Percentiles rank a stretch among this genome's conserved stretches.
Conservation (phyloP, 148 eudicot species). For the Arbutus unedo region DNA sequence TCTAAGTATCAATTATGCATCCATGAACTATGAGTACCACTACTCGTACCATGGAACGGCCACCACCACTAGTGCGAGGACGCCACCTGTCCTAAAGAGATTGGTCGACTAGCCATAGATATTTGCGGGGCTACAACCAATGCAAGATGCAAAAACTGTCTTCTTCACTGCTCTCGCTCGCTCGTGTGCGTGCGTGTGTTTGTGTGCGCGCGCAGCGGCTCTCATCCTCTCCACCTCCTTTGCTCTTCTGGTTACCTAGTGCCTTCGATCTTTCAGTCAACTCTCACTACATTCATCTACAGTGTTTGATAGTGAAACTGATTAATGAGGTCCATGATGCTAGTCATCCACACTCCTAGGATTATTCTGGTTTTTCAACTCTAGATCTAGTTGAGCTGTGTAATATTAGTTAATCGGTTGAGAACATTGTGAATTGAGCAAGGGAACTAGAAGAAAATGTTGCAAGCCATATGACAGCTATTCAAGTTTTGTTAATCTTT, state of each 20-base stretch:
- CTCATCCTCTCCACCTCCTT: too few species aligned
- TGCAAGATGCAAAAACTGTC: not conserved
- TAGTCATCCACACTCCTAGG: not conserved
- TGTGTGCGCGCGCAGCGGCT: too few species aligned
- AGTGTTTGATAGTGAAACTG: not conserved
- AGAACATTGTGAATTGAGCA: not conserved
- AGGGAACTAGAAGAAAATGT: not conserved
- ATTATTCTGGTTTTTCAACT: not conserved
- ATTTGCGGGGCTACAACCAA: not conserved
- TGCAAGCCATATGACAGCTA: not conserved
- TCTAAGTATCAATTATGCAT: not conserved
- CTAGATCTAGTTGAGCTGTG: not conserved
- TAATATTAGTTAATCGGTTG: not conserved
- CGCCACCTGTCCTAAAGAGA: not conserved
- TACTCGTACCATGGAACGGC: not conserved
- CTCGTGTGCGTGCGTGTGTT: too few species aligned
- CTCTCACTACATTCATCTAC: not conserved
- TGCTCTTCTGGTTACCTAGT: not conserved
- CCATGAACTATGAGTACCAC: not conserved
- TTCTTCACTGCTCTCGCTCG: too few species aligned
- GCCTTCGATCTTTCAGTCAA: not conserved
- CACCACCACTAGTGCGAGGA: not conserved
- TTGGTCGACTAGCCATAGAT: not conserved
- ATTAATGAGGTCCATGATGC: not conserved
- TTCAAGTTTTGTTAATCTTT: not conserved